Conservation (phyloP, 1,284 basidiomycete species). For the Abortiporus biennis region DNA sequence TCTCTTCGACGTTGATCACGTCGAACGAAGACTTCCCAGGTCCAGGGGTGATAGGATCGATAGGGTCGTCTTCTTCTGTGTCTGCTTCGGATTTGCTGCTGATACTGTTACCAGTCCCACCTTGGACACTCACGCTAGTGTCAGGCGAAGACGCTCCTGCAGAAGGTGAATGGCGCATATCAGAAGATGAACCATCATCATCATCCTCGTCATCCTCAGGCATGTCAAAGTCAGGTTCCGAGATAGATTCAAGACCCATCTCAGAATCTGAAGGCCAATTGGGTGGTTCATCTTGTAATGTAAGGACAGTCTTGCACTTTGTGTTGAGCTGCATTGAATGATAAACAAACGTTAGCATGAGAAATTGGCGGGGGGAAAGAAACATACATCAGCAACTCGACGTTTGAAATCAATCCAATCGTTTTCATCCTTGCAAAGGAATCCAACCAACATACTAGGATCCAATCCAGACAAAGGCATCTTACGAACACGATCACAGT, state of each 20-base stretch:
- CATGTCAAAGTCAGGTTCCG: slow-evolving; percentile 63
- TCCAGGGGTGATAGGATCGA: slow-evolving; percentile 60
- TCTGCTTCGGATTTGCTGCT: slow-evolving; percentile 42
- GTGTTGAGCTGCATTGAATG: slow-evolving; percentile 32
- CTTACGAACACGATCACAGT: slow-evolving; percentile 90
- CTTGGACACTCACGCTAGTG: slow-evolving; percentile 15
- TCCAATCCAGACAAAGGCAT: slow-evolving; percentile 90
- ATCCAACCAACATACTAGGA: slow-evolving; percentile 95
- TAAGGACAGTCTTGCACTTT: slow-evolving; percentile 70
- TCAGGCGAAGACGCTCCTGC: slow-evolving; percentile 19
- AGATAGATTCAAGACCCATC: slow-evolving; percentile 76
- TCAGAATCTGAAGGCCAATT: slow-evolving; percentile 74
- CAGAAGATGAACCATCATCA: slow-evolving; percentile 32
- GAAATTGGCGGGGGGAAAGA: slow-evolving; percentile 5
- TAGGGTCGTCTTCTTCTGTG: slow-evolving; percentile 62
- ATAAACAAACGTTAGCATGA: not conserved
- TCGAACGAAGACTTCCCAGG: slow-evolving; percentile 41
- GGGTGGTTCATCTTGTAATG: slow-evolving; percentile 81
- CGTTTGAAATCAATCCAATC: slow-evolving; percentile 83
- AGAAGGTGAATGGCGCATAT: slow-evolving; percentile 28
- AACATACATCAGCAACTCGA: slow-evolving; percentile 61
- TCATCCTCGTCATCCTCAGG: slow-evolving; percentile 34
- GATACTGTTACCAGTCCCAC: slow-evolving; percentile 8
- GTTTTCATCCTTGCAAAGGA: slow-evolving; percentile 75
- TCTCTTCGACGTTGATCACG: slow-evolving; percentile 12